Evolutionary conservation across 1,139 yeast genomes (phyloP), one percentile per base, ranked within the genome.

Genomic region (Scheffersomyces illinoinensis): DNA sequence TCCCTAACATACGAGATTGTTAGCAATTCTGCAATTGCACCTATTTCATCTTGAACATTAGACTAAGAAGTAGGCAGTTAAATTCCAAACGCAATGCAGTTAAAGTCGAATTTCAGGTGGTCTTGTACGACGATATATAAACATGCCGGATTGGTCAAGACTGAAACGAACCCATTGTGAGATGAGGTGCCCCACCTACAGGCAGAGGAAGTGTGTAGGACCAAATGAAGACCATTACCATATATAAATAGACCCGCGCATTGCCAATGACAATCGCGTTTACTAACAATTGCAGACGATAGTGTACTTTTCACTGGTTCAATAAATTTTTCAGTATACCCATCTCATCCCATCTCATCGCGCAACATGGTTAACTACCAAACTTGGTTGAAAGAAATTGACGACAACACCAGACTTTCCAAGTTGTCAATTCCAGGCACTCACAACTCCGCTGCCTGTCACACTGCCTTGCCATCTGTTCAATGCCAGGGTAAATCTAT

Each of bases 371-470:
- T 79, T 53, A 66, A 78, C 60, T 79, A 76, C 66, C 71, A 71
- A 64, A 60, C 75, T 55, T 90, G 96, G 96, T 75, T 87, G 76
- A 71, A 74, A 52, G 79, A 82, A 17, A 69, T 89, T 59, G 74
- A 77, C 59, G 91, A 88, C 71, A 78, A 86, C 71, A 76, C 82
- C 51, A 69, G 70, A 50, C 63, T 90, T 55, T 78, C 89, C 7
- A 76, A 81, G 63, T 78, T 90, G 59, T 79, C 93, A 0, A 79
- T 90, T 59, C 93, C 96, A 5, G 96, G 96, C 18, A 89, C 96
- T 19, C 96, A 90, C 76, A 90, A 90, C 69, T 82, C 91, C 46
- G 92, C 90, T 14, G 95, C 96, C 12, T 85, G 85, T 67, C 88
- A 88, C 71, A 76, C 84, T n/a, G 89, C 95, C 0, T 78, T 89